Evolutionary conservation across 768 basidiomycete genomes (phyloP).

Genomic region (Macrolepiota fuliginosa): DNA sequence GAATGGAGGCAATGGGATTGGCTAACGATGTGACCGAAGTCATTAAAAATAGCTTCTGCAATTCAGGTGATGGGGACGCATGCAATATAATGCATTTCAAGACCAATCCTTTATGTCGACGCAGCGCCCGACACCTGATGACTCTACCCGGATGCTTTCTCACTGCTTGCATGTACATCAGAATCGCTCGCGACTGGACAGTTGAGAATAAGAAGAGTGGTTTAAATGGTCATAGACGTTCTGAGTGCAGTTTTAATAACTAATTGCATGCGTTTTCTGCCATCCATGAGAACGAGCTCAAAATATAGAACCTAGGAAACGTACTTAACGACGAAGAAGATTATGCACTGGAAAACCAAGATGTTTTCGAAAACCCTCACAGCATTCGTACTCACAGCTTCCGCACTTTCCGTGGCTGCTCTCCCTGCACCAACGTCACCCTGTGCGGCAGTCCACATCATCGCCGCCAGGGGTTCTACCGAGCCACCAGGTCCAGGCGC

Average conservation of each 20-base stretch:
- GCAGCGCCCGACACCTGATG: background rate
- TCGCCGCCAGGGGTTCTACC: constrained; percentile 25
- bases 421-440: constrained; percentile 22
- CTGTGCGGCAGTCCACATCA: constrained; percentile 27
- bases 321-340: background rate
- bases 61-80: constrained; percentile 9
- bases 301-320: background rate
- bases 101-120: background rate
- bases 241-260: background rate
- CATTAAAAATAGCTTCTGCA: background rate
- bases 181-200: constrained; percentile 4
- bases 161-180: background rate
- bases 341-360: background rate
- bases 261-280: background rate
- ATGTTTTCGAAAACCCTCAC: constrained; percentile 12
- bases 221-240: background rate
- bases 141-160: constrained; percentile 2
- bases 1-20: background rate
- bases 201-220: background rate
- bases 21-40: background rate
- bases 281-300: background rate
- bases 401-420: constrained; percentile 9
- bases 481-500: constrained; percentile 25
- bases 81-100: background rate
- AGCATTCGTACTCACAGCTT: constrained; percentile 7